phyloP scores from a whole-genome alignment of 2,329 filamentous ascomycete species.

The Aspergillus sp. region DNA sequence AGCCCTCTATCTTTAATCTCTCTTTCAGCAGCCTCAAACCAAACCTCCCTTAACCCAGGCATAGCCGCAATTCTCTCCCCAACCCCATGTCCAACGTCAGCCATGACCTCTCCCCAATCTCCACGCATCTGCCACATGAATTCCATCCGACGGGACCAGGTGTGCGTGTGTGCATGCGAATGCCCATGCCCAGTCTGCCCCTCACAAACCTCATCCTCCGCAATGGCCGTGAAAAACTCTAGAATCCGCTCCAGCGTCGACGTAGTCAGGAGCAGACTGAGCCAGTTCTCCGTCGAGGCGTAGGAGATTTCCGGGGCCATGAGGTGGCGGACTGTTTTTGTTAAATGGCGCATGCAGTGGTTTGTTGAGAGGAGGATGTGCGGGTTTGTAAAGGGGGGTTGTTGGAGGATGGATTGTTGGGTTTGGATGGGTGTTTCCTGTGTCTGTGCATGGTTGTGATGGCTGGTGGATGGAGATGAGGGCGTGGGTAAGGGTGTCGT shows the following conservation, averaged over 20 bases:
- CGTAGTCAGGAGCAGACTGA: slow-evolving; percentile 20
- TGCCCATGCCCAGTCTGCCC: background rate
- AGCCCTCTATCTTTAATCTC: slow-evolving; percentile 15
- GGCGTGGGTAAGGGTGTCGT: background rate
- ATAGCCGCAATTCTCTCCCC: background rate
- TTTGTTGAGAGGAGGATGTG: slow-evolving; percentile 18
- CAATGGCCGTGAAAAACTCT: slow-evolving; percentile 15
- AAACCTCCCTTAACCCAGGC: slow-evolving; percentile 12
- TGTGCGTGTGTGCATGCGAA: background rate
- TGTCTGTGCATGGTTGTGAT: background rate
- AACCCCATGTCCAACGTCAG: background rate
- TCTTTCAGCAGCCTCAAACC: slow-evolving; percentile 19
- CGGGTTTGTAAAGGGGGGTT: slow-evolving; percentile 17
- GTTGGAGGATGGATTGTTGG: slow-evolving; percentile 18
- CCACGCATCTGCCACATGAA: slow-evolving; percentile 22
- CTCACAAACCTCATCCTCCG: slow-evolving; percentile 10
- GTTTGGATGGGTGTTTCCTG: slow-evolving; percentile 2
- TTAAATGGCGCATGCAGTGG: slow-evolving; percentile 21
- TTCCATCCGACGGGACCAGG: slow-evolving; percentile 18
- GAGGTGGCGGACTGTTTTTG: slow-evolving; percentile 16
- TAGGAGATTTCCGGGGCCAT: slow-evolving; percentile 20
- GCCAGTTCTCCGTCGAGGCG: slow-evolving; percentile 18
- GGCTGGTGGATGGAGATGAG: background rate
- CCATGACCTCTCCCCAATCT: slow-evolving; percentile 15
- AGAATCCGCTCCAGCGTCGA: slow-evolving; percentile 21